Evolutionary conservation across 208 protist species (phyloP), one percentile per base, ranked within the genome.

Genomic region (Wallacemonas sp.): DNA sequence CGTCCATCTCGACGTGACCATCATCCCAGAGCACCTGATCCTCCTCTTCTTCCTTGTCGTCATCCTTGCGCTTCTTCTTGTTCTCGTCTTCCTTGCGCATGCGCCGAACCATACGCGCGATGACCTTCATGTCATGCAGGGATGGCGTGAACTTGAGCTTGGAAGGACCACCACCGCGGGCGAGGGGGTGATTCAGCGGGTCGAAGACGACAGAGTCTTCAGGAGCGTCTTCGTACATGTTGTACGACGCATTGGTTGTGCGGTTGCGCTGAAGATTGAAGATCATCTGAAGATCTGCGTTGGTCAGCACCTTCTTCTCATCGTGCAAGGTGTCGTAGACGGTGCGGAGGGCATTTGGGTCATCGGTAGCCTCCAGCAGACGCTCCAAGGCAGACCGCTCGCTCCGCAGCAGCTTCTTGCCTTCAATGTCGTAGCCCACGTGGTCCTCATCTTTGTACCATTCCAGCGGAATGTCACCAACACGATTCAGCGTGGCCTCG

Each of bases 371-470:
- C 68, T 91, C 89, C n/a, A 98, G 76, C 36, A 98, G 80, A 39
- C 91, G 75, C 64, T 97, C 88, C 49, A 98, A 74, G 2, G 92
- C 93, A 22, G 87, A 88, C 17, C 86, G 78, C 67, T 93, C 82
- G 51, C 77, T 80, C 72, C 95, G 95, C 81, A 96, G 81, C 2
- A 98, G 76, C 62, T 91, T 95, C 39, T 92, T 89, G 12, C 95
- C 95, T 55, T 97, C 85, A 47, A 95, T 65, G 66, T 97, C 93
- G 78, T 98, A 98, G 44, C 95, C 95, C 42, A 92, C 88, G 73
- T 98, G 95, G 17, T 82, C 60, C 62, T 97, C 91, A 44, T 97
- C 95, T 71, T 96, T 91, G 78, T 98, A 98, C 95, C 95, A 98
- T 79, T 95, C 91, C 28, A 98, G 64, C 22, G 95, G 95, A 42